These are phyloP conservation scores for Aspergillus udagawae DNA, from an alignment of 2,329 filamentous ascomycete species.

Conservation along the genomic window DNA sequence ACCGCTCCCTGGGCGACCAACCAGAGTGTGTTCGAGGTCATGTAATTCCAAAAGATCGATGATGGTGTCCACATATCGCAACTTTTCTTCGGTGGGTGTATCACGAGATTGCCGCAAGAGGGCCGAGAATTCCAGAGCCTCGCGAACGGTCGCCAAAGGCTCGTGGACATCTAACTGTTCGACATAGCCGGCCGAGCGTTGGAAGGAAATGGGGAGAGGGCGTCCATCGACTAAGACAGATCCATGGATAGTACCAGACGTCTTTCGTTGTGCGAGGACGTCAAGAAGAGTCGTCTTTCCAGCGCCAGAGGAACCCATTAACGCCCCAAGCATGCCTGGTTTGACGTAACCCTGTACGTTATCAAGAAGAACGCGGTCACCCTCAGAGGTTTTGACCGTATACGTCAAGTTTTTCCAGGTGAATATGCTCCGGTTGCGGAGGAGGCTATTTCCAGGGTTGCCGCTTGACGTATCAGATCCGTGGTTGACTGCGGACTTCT, in stretches of 20 bases:
- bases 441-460: constrained; percentile 48
- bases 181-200: constrained; percentile 64
- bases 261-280: constrained; percentile 68
- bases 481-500: constrained; percentile 9
- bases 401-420: constrained; percentile 72
- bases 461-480: constrained; percentile 8
- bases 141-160: constrained; percentile 60
- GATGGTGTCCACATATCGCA: constrained; percentile 61
- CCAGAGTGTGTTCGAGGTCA: constrained; percentile 62
- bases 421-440: constrained; percentile 64
- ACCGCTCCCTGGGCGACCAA: constrained; percentile 43
- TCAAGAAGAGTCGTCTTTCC: constrained; percentile 74
- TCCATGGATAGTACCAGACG: constrained; percentile 57
- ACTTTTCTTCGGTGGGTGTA: constrained; percentile 55
- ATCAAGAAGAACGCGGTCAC: constrained; percentile 57
- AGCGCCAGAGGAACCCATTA: constrained; percentile 74
- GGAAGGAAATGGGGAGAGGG: constrained; percentile 57
- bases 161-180: constrained; percentile 68
- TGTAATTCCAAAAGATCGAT: constrained; percentile 61
- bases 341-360: constrained; percentile 71
- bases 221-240: constrained; percentile 65
- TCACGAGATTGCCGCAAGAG: constrained; percentile 56
- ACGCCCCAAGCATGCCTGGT: constrained; percentile 69
- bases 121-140: constrained; percentile 64
- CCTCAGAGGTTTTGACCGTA: constrained; percentile 58